These are phyloP conservation scores for Pyrus betulifolia DNA, from an alignment of 306 rosid species.

Conservation along the genomic window DNA sequence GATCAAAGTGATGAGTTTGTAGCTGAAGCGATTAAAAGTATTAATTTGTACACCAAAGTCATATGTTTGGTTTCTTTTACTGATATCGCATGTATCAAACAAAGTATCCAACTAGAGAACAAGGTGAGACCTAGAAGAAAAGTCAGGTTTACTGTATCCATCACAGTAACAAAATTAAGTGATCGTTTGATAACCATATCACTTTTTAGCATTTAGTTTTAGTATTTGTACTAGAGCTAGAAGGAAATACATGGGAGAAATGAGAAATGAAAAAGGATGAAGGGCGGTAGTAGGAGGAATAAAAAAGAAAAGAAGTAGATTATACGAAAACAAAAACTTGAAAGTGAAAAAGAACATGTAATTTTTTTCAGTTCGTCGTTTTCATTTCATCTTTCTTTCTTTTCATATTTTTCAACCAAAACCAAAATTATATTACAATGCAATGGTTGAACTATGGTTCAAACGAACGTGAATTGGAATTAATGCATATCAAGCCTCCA, in stretches of 20 bases:
- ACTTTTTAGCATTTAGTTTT: no score
- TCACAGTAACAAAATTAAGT: background rate
- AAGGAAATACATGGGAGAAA: background rate
- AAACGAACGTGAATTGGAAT: background rate
- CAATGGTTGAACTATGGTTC: background rate
- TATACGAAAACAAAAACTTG: background rate
- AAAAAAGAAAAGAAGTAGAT: no score
- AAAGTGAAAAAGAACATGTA: no score
- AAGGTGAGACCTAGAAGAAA: background rate
- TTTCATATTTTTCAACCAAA: background rate
- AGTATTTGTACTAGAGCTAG: no score
- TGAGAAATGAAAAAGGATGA: background rate
- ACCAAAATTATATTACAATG: background rate
- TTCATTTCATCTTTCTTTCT: background rate
- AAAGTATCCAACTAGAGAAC: background rate
- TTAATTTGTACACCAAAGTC: no score
- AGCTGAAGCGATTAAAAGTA: no score
- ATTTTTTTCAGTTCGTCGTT: background rate
- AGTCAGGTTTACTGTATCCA: background rate
- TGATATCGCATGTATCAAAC: background rate
- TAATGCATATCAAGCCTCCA: background rate
- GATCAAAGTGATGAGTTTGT: background rate
- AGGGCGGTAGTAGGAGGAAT: background rate
- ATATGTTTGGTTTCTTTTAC: background rate
- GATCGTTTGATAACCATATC: background rate